phyloP scores from a whole-genome alignment of 768 basidiomycete species.

The Agaricus sinodeliciosus region DNA sequence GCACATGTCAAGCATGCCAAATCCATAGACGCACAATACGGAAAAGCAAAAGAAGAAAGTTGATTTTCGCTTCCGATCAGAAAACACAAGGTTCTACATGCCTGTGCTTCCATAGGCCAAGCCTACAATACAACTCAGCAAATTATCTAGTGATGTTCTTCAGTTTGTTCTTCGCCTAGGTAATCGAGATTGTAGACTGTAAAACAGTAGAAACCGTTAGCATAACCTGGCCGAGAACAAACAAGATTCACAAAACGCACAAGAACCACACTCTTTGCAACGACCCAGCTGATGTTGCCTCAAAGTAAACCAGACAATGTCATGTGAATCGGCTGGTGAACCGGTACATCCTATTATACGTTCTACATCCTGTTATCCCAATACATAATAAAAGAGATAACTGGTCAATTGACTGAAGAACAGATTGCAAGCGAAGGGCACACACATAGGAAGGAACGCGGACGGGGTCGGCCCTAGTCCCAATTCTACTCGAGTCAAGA shows the following conservation, averaged over 20 bases:
- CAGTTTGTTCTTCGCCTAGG: slow-evolving; percentile 50
- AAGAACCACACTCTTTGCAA: slow-evolving; percentile 92
- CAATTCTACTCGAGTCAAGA: slow-evolving; percentile 77
- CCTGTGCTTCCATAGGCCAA: background rate
- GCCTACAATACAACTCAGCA: background rate
- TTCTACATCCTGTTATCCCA: slow-evolving; percentile 51
- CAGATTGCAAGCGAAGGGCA: slow-evolving; percentile 7
- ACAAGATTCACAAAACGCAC: slow-evolving; percentile 34
- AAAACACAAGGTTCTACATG: too few species aligned
- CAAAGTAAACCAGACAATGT: slow-evolving; percentile 79
- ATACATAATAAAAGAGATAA: background rate
- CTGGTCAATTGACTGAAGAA: slow-evolving; percentile 2
- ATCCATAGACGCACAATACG: background rate
- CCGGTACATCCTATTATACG: slow-evolving; percentile 95
- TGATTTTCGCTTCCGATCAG: background rate
- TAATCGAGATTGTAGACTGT: slow-evolving; percentile 72
- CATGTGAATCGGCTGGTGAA: slow-evolving; percentile 91
- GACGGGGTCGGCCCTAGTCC: slow-evolving; percentile 84
- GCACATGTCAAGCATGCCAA: too few species aligned
- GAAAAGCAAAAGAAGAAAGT: background rate
- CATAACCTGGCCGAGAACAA: too few species aligned
- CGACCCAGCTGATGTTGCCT: slow-evolving; percentile 62
- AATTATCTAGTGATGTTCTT: slow-evolving; percentile 31
- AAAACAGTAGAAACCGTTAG: too few species aligned
- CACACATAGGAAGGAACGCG: slow-evolving; percentile 82